Base-by-base conservation (phyloP, 2,329 filamentous ascomycete genomes). In the Alternaria triticimaculans region DNA sequence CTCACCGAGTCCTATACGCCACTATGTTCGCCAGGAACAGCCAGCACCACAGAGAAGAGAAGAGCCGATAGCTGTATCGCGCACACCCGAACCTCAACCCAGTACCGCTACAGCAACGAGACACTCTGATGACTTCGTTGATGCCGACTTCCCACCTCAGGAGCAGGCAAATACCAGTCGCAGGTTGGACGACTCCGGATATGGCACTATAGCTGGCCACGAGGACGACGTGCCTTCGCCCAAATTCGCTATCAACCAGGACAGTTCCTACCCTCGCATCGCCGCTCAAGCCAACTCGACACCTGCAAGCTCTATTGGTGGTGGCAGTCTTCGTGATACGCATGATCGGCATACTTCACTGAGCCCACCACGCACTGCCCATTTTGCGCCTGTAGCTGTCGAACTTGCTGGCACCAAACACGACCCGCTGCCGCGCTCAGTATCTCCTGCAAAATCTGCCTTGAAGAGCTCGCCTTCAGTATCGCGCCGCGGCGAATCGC, bases 391-490 rank as follows among this genome's bases (percentile, higher is more conserved):
- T 10, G 83, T 85, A 8, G 82, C 87, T 33, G 85, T 87, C 7
- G 82, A 85, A 23, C 78, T 83, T 15, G 73, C 82, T 45, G 80
- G 85, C 2, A 83, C 90, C 26, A 89, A 85, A 66, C 91, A 94
- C 73, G 86, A 88, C 58, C 92, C 92, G 6, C 89, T 90, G 21
- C 83, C 88, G 28, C 86, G 92, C 51, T 92, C 91, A 6, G 82
- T 91, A 11, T 94, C 92, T 0, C 92, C 92, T 10, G 88, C 89
- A 49, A 95, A 95, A 76, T 93, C 92, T 2, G 92, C 91, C 2
- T 75, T 94, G 66, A 94, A 94, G 76, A 84, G 89, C 28, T 84
- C 83, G 2, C 88, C 87, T 53, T 85, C 88, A 2, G 84, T 86
- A 1, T 84, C 82, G 0, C 66, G 82, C 11, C 76, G 83, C 18